Base-by-base conservation (phyloP, 2,329 filamentous ascomycete genomes). In the Colletotrichum neosansevieriae region DNA sequence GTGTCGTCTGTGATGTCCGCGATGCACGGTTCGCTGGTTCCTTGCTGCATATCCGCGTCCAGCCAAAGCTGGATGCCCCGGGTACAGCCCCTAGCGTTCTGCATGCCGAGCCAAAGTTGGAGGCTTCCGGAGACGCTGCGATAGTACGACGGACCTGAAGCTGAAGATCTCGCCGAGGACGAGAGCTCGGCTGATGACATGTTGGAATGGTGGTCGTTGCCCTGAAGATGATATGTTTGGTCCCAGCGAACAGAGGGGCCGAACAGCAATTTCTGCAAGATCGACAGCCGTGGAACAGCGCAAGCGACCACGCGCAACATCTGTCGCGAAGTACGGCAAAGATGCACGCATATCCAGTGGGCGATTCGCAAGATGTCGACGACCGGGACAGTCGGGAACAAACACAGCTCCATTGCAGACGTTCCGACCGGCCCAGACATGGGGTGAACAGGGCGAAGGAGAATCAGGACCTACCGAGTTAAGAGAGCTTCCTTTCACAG, bases 391-490 rank as follows among this genome's bases (percentile, higher is more conserved):
- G 49, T 63, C 15, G 19, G 19, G 36, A 24, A 12, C 12, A 49
- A 40, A 24, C 15, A 40, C 38, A 40, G 40, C n/a, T 56, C 47
- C 65, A 65, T 68, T 50, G 53, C 58, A 56, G 13, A 50, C 24
- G 42, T 19, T 24, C 24, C 21, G 36, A 24, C 49, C 24, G 49
- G 19, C 34, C 42, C 50, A 50, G 54, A 36, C 36, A 32, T 34
- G 56, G 24, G 42, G 17, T 29, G 19, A n/a, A 34, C n/a, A 44
- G 19, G 11, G 17, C n/a, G 4, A 61, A 62, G 13, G 19, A 13
- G 32, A 51, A 17, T 29, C 6, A 58, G 7, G 36, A 67, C 65
- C 40, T 68, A 68, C 65, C 60, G 63, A 63, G 6, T 53, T 32
- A 12, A 68, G 32, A 34, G 65, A 64, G 6, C 51, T 38, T 32